Percentiles rank a stretch among this genome's conserved stretches.
Evolutionary conservation across 768 basidiomycete species (phyloP).

Genomic region (Termitomyces sp.): DNA sequence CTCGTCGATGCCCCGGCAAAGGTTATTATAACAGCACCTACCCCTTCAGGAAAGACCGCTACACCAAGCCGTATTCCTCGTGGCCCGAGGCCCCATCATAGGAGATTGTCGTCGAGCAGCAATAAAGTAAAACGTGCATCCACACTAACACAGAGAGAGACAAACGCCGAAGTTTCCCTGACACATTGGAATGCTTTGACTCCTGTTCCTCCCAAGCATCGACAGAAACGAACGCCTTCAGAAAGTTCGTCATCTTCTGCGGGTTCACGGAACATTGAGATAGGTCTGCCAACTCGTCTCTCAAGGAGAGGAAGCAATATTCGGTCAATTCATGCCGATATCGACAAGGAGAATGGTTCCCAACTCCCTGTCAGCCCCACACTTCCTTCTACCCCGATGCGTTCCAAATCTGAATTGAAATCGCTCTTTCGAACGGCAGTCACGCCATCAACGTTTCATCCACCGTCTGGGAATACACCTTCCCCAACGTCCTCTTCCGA

Average conservation of each 20-base stretch:
- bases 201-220: slow-evolving; percentile 24
- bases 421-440: slow-evolving; percentile 32
- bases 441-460: slow-evolving; percentile 39
- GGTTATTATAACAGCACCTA: slow-evolving; percentile 51
- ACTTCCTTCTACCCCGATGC: slow-evolving; percentile 42
- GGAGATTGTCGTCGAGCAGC: slow-evolving; percentile 22
- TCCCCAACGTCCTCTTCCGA: slow-evolving; percentile 73
- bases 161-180: slow-evolving; percentile 14
- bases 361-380: slow-evolving; percentile 28
- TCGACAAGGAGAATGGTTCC: slow-evolving; percentile 37
- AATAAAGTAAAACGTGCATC: slow-evolving; percentile 21
- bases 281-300: slow-evolving; percentile 13
- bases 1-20: slow-evolving; percentile 43
- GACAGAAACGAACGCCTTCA: slow-evolving; percentile 22
- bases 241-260: slow-evolving; percentile 18
- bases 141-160: slow-evolving; percentile 19
- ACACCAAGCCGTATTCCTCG: slow-evolving; percentile 33
- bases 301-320: slow-evolving; percentile 7
- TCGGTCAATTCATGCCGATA: slow-evolving; percentile 14
- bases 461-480: slow-evolving; percentile 36
- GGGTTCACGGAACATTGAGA: slow-evolving; percentile 8
- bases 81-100: slow-evolving; percentile 34
- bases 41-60: slow-evolving; percentile 31
- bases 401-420: slow-evolving; percentile 28
- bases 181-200: slow-evolving; percentile 22